Percentiles rank a stretch among this genome's conserved stretches.
Evolutionary conservation across 495 filamentous ascomycete genomes (phyloP).

Genomic region (Oidiodendron maius): DNA sequence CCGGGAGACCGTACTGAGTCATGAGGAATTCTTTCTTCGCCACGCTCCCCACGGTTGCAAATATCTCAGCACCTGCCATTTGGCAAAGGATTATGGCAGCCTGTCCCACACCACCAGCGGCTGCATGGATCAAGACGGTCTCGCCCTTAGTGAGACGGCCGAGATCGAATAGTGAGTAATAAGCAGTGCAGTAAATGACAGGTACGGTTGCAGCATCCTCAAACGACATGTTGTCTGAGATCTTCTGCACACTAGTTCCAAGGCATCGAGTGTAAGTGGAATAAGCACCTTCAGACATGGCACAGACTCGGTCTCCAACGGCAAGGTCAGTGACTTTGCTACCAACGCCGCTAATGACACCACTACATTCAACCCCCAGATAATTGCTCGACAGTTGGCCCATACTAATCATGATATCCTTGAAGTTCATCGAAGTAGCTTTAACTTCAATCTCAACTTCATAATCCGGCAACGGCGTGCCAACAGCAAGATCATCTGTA

Average conservation of each 20-base stretch:
- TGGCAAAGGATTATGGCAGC: constrained; percentile 53
- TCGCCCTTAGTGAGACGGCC: constrained; percentile 43
- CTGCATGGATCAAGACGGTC: constrained; percentile 54
- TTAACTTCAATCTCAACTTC: constrained; percentile 38
- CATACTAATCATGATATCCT: constrained; percentile 46
- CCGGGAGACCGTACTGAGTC: constrained; percentile 40
- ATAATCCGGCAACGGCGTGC: constrained; percentile 16
- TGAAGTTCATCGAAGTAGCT: constrained; percentile 30
- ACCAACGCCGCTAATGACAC: constrained; percentile 46
- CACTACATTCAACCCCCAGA: constrained; percentile 48
- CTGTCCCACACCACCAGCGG: constrained; percentile 53
- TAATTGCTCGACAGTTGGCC: constrained; percentile 37
- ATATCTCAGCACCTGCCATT: constrained; percentile 50
- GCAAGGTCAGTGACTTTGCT: constrained; percentile 35
- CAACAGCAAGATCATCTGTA: constrained; percentile 16
- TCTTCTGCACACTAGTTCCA: constrained; percentile 31
- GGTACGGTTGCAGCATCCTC: constrained; percentile 51
- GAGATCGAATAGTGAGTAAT: constrained; percentile 46
- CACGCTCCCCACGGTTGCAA: constrained; percentile 44
- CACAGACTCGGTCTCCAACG: constrained; percentile 49
- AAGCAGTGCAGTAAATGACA: constrained; percentile 51
- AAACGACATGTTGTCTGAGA: constrained; percentile 43
- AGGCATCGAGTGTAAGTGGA: constrained; percentile 34
- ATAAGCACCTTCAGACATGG: constrained; percentile 41
- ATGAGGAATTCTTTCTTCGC: constrained; percentile 46